Evolutionary conservation across 2,329 filamentous ascomycete species (phyloP).

Genomic region (Trichophaea hybrida): DNA sequence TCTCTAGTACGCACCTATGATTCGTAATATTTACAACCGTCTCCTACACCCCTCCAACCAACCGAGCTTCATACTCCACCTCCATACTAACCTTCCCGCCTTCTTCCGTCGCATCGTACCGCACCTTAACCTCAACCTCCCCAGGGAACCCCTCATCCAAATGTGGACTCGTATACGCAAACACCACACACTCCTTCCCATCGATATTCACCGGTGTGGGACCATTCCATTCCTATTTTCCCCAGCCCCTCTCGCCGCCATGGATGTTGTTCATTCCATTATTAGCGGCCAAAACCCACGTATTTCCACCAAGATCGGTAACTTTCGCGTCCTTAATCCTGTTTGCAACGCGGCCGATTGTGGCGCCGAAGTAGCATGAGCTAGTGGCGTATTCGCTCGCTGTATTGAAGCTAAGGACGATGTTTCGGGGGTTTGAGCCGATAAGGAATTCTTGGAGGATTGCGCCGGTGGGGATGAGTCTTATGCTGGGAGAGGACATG

Average conservation of each 20-base stretch:
- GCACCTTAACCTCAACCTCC: slow-evolving; percentile 59
- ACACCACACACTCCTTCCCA: slow-evolving; percentile 33
- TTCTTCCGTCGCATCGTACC: slow-evolving; percentile 59
- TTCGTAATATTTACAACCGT: slow-evolving; percentile 89
- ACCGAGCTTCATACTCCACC: slow-evolving; percentile 78
- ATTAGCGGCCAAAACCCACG: slow-evolving; percentile 59
- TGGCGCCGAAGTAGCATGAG: slow-evolving; percentile 74
- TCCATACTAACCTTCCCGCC: slow-evolving; percentile 51
- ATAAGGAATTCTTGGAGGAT: slow-evolving; percentile 71
- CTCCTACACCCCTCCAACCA: slow-evolving; percentile 67
- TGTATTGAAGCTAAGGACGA: slow-evolving; percentile 71
- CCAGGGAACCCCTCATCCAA: slow-evolving; percentile 87
- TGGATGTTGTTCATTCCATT: slow-evolving; percentile 64
- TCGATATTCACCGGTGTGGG: slow-evolving; percentile 42
- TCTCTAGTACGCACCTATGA: slow-evolving; percentile 52
- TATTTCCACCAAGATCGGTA: slow-evolving; percentile 53
- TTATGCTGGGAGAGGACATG: slow-evolving; percentile 35
- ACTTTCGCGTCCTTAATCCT: slow-evolving; percentile 61
- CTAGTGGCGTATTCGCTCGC: slow-evolving; percentile 61
- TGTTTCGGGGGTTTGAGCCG: slow-evolving; percentile 51
- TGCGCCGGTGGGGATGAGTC: slow-evolving; percentile 56
- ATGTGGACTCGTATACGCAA: slow-evolving; percentile 46
- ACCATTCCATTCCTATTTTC: slow-evolving; percentile 61
- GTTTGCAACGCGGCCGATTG: slow-evolving; percentile 76
- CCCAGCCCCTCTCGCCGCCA: slow-evolving; percentile 63